Base-by-base conservation (phyloP, 371 early-diverging fungal genomes). In the Syncephalastrum contaminatum region DNA sequence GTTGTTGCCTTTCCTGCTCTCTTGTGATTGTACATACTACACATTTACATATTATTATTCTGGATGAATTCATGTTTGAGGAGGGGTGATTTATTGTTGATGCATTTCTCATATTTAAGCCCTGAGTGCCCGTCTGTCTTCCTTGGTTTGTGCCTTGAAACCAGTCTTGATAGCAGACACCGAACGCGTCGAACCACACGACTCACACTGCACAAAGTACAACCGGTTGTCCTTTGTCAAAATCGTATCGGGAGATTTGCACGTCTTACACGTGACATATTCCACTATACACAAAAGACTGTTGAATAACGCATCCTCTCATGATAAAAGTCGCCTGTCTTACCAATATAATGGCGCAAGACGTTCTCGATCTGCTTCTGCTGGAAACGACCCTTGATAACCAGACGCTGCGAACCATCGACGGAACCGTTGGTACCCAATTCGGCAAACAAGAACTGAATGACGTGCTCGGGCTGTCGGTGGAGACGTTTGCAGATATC, bases 211-310 rank as follows among this genome's bases (percentile, higher is more conserved):
- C 73, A 98, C 73, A 85, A 99, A 99, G 81, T 89, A 94, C 58
- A 99, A 80, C 66, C 98, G 91, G 79, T 98, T 96, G 64, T 99
- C 99, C 85, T 97, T 99, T 41, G 89, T 88, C 69, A 99, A 76
- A 22, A 90, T 83, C 14, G 99, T 99, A 53, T 99, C 94, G 39
- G 95, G 93, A 4, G 92, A 92, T 68, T 96, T 97, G 88, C 99
- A 99, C 36, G 96, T 95, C 82, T 96, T 98, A 85, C 99, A 99
- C 3, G 97, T 91, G 21, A 99, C 99, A 64, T 99, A 99, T 75
- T 99, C 98, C 54, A 92, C 94, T 86, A 30, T 14, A 21, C 21
- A 41, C 10, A 19, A 20, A 13, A 19, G 12, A 42, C 41, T 25
- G 20, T 54, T 47, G 15, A 14, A 10, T 5, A 51, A 56, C 14